These are phyloP conservation scores for Nicotiana tomentosiformis DNA, from an alignment of 257 asterid genomes.

Conservation along the genomic window DNA sequence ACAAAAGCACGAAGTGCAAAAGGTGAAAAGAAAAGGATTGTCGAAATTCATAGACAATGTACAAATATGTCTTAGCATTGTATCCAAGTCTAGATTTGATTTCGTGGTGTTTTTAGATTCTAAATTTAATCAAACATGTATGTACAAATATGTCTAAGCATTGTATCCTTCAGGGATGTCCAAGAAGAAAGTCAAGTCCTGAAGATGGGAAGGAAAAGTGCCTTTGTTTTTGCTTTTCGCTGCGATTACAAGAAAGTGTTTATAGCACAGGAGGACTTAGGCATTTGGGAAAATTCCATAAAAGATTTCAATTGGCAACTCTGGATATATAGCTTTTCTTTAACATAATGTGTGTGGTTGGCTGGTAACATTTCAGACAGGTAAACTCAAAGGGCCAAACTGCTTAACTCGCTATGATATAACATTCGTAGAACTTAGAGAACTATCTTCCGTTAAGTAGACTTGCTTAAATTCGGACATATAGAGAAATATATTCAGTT, in stretches of 20 bases:
- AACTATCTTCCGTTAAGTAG: not conserved
- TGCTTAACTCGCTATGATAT: not conserved
- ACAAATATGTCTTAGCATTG: not conserved
- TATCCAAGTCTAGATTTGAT: not conserved
- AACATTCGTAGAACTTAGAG: not conserved
- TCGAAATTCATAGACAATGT: not conserved
- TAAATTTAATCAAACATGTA: not conserved
- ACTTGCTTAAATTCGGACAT: too few relatives aligned
- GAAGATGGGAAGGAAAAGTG: not conserved
- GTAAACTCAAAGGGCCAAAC: not conserved
- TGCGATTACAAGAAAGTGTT: not conserved
- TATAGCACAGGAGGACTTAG: not conserved
- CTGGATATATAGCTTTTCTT: not conserved
- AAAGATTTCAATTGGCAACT: not conserved
- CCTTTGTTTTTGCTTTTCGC: not conserved
- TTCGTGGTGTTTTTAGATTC: not conserved
- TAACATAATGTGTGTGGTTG: not conserved
- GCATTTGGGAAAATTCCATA: not conserved
- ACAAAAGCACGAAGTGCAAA: not conserved
- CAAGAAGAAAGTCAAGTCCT: not conserved
- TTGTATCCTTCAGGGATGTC: not conserved
- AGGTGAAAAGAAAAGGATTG: not conserved
- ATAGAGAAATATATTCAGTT: not conserved
- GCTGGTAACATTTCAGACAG: not conserved
- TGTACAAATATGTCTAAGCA: not conserved